phyloP scores from a whole-genome alignment of 2,329 filamentous ascomycete species.

The Penicillium vulpinum region DNA sequence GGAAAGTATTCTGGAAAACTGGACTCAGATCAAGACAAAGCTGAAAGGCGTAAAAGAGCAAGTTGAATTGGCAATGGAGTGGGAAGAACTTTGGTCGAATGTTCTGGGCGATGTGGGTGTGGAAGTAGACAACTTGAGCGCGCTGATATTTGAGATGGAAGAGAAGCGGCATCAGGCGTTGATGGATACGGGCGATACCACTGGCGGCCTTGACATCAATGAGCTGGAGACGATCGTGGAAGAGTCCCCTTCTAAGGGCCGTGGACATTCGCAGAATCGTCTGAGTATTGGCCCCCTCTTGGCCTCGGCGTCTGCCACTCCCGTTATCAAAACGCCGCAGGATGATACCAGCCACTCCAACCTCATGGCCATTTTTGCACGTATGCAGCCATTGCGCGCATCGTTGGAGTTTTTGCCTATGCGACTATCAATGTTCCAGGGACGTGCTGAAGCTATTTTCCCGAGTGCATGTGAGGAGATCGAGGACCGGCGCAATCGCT shows the following conservation, averaged over 20 bases:
- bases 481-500: conserved; percentile 67
- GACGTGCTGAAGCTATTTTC: conserved; percentile 74
- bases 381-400: conserved; percentile 90
- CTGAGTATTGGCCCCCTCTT: conserved; percentile 66
- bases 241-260: conserved; percentile 66
- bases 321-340: conserved; percentile 54
- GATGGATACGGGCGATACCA: conserved; percentile 59
- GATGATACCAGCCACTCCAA: conserved; percentile 88
- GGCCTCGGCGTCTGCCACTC: conserved; percentile 49
- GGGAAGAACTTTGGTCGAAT: conserved; percentile 94
- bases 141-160: conserved; percentile 95
- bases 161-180: conserved; percentile 82
- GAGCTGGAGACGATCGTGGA: conserved; percentile 93
- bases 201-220: conserved; percentile 69
- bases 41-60: conserved; percentile 81
- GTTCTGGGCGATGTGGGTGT: conserved; percentile 90
- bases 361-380: conserved; percentile 83
- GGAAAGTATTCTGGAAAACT: conserved; percentile 81
- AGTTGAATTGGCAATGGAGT: conserved; percentile 97
- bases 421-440: conserved; percentile 83
- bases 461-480: conserved; percentile 90
- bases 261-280: conserved; percentile 59
- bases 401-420: conserved; percentile 95
- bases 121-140: conserved; percentile 76
- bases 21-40: conserved; percentile 76